Conservation (phyloP, 2,329 filamentous ascomycete genomes). For the Ophiostoma tasmaniense region DNA sequence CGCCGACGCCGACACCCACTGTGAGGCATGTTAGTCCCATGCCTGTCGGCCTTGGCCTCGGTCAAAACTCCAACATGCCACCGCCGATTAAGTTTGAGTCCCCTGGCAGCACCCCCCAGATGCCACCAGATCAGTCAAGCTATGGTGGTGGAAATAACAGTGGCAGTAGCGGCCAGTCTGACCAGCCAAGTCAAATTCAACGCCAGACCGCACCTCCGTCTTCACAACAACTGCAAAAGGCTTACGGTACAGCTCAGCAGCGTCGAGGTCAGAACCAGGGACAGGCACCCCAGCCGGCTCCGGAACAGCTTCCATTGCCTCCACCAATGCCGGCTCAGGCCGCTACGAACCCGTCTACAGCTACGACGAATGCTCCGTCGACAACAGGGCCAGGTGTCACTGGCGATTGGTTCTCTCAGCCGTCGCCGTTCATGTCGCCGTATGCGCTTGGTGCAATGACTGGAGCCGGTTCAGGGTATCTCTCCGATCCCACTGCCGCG, state of each 20-base stretch:
- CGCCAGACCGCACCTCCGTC: constrained; percentile 26
- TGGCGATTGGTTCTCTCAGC: constrained; percentile 44
- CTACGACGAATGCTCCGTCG: constrained; percentile 22
- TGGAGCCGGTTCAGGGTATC: constrained; percentile 25
- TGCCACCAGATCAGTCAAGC: constrained; percentile 19
- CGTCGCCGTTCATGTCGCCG: constrained; percentile 45
- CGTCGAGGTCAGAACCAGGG: neutral
- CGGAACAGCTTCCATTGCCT: constrained; percentile 19
- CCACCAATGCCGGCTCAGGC: constrained; percentile 29
- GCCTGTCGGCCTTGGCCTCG: constrained; percentile 17
- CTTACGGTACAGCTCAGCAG: constrained; percentile 1
- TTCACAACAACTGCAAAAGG: constrained; percentile 25
- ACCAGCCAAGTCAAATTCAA: neutral
- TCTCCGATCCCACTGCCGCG: constrained; percentile 20
- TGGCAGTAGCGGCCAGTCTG: neutral
- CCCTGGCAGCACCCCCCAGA: constrained; percentile 18
- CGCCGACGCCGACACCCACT: constrained; percentile 30
- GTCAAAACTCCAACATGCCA: neutral
- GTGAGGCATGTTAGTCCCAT: constrained; percentile 26
- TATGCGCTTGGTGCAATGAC: constrained; percentile 36
- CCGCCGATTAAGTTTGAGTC: constrained; percentile 23
- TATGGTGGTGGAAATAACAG: neutral
- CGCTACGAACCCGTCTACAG: neutral
- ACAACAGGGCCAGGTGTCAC: constrained; percentile 25
- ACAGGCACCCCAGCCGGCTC: neutral